These are phyloP conservation scores for Melaleuca quinquenervia DNA, from an alignment of 345 rosid genomes.

Conservation along the genomic window DNA sequence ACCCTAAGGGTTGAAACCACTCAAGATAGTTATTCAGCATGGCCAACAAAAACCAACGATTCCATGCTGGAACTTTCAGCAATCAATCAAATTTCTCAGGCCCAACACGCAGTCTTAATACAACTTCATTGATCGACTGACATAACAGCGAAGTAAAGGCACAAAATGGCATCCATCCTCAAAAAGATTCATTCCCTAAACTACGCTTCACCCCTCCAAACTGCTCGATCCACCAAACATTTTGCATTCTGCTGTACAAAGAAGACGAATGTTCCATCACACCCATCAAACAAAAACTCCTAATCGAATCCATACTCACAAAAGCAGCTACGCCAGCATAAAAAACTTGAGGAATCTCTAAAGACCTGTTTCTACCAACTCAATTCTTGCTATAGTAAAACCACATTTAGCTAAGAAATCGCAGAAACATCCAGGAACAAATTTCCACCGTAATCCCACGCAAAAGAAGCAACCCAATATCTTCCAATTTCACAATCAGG, in stretches of 20 bases:
- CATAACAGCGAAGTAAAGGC: neutral
- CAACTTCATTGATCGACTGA: neutral
- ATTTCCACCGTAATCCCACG: neutral
- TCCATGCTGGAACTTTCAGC: neutral
- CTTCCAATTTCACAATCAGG: neutral
- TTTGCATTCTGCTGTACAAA: neutral
- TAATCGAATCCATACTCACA: neutral
- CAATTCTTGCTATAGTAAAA: neutral
- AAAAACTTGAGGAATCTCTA: neutral
- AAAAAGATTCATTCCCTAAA: neutral
- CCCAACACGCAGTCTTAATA: neutral
- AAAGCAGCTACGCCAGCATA: neutral
- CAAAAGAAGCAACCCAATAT: neutral
- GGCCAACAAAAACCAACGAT: neutral
- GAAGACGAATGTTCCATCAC: neutral
- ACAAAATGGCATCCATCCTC: neutral
- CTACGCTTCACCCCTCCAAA: neutral
- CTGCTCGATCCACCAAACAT: neutral
- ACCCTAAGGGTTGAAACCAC: neutral
- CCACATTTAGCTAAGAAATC: neutral
- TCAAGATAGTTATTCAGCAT: neutral
- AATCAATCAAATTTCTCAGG: neutral
- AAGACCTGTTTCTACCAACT: neutral
- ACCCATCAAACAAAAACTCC: neutral
- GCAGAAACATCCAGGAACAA: neutral